phyloP scores from a whole-genome alignment of 148 eudicot species.

The Rhododendron henanense region DNA sequence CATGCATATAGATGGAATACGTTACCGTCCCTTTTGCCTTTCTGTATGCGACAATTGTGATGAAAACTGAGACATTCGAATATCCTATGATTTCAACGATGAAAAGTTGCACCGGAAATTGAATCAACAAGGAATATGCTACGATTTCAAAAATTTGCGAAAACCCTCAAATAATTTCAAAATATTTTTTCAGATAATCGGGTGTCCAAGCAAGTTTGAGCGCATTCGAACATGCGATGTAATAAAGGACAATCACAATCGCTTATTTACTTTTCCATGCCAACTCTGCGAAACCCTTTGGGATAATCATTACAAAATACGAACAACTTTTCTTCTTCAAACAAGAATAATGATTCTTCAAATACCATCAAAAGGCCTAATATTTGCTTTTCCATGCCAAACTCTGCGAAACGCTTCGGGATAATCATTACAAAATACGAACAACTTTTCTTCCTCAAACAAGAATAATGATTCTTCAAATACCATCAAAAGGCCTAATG shows the following conservation, averaged over 20 bases:
- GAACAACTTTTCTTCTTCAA: not conserved
- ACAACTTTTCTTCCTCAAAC: not conserved
- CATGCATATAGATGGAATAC: not conserved
- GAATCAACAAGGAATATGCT: not conserved
- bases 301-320: no score
- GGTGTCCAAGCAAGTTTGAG: no score
- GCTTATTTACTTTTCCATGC: not conserved
- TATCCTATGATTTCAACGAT: not conserved
- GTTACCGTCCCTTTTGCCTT: not conserved
- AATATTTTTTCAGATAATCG: no score
- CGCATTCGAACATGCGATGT: no score
- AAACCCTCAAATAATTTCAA: not conserved
- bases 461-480: not conserved
- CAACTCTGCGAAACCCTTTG: not conserved
- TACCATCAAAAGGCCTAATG: not conserved
- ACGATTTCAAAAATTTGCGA: not conserved
- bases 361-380: not conserved
- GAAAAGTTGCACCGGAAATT: not conserved
- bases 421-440: not conserved
- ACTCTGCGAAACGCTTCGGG: not conserved
- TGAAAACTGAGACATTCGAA: not conserved
- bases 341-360: not conserved
- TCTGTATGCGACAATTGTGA: not conserved
- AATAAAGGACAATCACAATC: not conserved
- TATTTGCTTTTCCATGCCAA: not conserved